Evolutionary conservation across 2,329 filamentous ascomycete genomes (phyloP).

Genomic region (Aurifilum marmelostoma): DNA sequence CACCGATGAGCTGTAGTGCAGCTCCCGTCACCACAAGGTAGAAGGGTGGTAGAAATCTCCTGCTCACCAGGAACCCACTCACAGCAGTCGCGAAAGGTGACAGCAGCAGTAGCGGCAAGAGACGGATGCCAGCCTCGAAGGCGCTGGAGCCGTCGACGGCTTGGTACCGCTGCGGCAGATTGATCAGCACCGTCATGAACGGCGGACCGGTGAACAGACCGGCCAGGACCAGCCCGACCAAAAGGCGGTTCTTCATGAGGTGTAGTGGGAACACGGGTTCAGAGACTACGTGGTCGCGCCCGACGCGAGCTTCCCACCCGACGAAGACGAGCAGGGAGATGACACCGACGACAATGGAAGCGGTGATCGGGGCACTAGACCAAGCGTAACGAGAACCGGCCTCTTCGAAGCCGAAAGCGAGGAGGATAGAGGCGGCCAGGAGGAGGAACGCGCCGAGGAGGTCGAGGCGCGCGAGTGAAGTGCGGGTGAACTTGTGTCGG

Average conservation of each 20-base stretch:
- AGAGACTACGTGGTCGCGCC: slow-evolving; percentile 27
- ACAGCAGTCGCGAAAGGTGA: slow-evolving; percentile 39
- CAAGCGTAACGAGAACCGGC: slow-evolving; percentile 47
- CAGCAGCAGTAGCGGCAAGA: slow-evolving; percentile 40
- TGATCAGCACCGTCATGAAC: slow-evolving; percentile 42
- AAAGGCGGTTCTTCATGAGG: not conserved
- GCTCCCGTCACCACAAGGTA: slow-evolving; percentile 38
- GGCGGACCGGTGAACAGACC: slow-evolving; percentile 40
- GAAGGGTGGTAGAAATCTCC: slow-evolving; percentile 36
- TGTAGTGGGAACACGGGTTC: slow-evolving; percentile 42
- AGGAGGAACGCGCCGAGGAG: slow-evolving; percentile 41
- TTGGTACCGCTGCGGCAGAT: slow-evolving; percentile 43
- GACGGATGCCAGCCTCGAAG: slow-evolving; percentile 38
- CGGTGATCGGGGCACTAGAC: slow-evolving; percentile 44
- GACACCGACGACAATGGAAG: slow-evolving; percentile 30
- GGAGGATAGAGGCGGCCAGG: slow-evolving; percentile 46
- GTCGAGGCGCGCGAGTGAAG: slow-evolving; percentile 24
- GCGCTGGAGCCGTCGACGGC: slow-evolving; percentile 38
- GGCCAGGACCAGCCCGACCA: slow-evolving; percentile 31
- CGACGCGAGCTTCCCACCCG: slow-evolving; percentile 37
- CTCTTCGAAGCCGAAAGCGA: slow-evolving; percentile 52
- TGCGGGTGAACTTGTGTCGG: slow-evolving; percentile 29
- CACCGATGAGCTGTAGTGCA: slow-evolving; percentile 39
- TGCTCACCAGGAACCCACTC: slow-evolving; percentile 37
- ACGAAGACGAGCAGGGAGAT: slow-evolving; percentile 31